A percentile compares a stretch with the other conserved stretches of the same genome.
Conservation (phyloP, 306 rosid genomes). For the Arachis hypogaea region DNA sequence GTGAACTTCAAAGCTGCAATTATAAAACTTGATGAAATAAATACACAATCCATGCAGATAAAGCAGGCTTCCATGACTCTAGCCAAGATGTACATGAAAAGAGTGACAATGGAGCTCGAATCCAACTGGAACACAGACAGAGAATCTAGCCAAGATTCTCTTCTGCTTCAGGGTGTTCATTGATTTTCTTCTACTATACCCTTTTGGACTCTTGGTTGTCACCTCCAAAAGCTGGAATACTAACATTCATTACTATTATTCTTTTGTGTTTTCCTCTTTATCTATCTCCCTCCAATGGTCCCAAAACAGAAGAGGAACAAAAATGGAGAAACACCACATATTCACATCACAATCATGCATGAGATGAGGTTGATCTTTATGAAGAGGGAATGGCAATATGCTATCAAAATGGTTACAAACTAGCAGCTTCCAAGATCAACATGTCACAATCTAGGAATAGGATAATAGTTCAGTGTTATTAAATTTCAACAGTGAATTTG, state of each 20-base stretch:
- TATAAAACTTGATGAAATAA: too few relatives aligned
- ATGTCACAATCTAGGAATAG: conserved; percentile 28
- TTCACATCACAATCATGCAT: not conserved
- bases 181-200: not conserved
- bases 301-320: conserved; percentile 26
- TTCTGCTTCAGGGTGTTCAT: conserved; percentile 82
- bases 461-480: conserved; percentile 10
- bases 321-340: not conserved
- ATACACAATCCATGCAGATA: conserved; percentile 60
- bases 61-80: conserved; percentile 79
- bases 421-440: not conserved
- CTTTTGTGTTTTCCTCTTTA: not conserved
- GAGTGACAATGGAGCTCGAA: conserved; percentile 80
- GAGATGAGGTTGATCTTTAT: conserved; percentile 11
- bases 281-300: not conserved
- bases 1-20: too few relatives aligned
- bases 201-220: too few relatives aligned
- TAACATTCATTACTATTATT: conserved; percentile 43
- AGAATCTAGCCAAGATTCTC: conserved; percentile 86
- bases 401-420: not conserved
- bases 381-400: conserved; percentile 41
- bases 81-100: conserved; percentile 83
- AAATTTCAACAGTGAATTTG: conserved; percentile 32
- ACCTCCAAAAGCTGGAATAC: conserved; percentile 1
- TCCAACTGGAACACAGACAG: conserved; percentile 68